Evolutionary conservation across 177 flowering plant genomes (phyloP), one percentile per base, ranked within the genome.

Genomic region (Vitis hybrid): DNA sequence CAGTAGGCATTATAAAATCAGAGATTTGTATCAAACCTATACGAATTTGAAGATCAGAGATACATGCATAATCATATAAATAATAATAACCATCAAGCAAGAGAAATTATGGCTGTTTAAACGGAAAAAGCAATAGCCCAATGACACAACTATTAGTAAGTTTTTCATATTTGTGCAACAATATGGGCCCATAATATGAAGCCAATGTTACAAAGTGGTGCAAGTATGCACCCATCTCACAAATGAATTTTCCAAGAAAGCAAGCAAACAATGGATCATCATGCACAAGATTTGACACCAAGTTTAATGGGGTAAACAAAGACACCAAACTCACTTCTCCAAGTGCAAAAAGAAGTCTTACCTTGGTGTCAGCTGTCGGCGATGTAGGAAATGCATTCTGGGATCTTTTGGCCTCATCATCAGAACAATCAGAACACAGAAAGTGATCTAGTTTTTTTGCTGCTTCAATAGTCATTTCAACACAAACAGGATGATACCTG

Each of bases 401-500:
- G 46, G 87, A 60, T 78, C 81, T 82, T 66, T 87, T 87, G 32
- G 67, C 71, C 61, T 85, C 90, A 40, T 82, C 90, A 2, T 85
- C 87, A 51, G 91, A 70, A 72, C 97, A 92, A 58, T 88, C 97
- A 68, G 91, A 73, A 75, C 97, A 92, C n/a, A 85, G 48, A 67
- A 90, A 92, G 75, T 75, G 86, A 3, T 90, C 97, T 35, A 89
- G 69, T 70, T 81, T 85, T 69, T 88, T 90, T 24, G 93, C 92
- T 66, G 84, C 87, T 62, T 88, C 97, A 62, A 88, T 87, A 18
- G 82, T 88, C 92, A 89, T 86, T 64, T 82, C 88, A 81, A 92
- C 82, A 72, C 97, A 92, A 69, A 89, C 79, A 73, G 97, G 97
- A 80, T 92, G 97, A 74, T 85, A 92, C 97, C 97, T 92, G 74